These are phyloP conservation scores for Butyriboletus appendiculatus DNA, from an alignment of 1,284 basidiomycete genomes.

Conservation along the genomic window DNA sequence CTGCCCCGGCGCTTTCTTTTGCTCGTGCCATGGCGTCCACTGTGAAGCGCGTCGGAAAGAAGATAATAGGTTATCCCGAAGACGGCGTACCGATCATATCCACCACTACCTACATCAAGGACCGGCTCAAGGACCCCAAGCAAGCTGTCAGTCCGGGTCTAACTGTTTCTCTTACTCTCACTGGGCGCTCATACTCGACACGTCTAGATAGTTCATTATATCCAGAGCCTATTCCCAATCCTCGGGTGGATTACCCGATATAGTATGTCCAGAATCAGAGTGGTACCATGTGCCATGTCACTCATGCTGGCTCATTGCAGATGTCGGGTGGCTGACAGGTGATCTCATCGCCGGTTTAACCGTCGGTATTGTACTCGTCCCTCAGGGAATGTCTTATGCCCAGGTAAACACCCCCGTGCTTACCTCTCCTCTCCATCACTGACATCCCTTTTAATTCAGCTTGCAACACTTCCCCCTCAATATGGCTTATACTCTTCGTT, in stretches of 20 bases:
- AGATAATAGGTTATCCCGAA: slow-evolving; percentile 61
- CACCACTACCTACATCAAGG: slow-evolving; percentile 52
- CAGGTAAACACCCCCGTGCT: slow-evolving; percentile 41
- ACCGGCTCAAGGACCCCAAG: slow-evolving; percentile 44
- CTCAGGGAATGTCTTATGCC: slow-evolving; percentile 87
- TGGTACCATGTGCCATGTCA: too few relatives aligned
- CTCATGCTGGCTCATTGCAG: slow-evolving; percentile 35
- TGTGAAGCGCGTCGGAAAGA: slow-evolving; percentile 56
- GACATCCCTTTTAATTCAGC: slow-evolving; percentile 40
- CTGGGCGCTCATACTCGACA: slow-evolving; percentile 4
- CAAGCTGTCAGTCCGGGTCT: slow-evolving; percentile 42
- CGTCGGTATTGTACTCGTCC: slow-evolving; percentile 89
- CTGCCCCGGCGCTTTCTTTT: not conserved
- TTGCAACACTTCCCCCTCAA: slow-evolving; percentile 84
- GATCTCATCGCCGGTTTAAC: slow-evolving; percentile 90
- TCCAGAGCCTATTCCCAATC: slow-evolving; percentile 80
- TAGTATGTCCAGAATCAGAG: slow-evolving; percentile 48
- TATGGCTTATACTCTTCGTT: slow-evolving; percentile 98
- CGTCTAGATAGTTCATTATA: slow-evolving; percentile 57
- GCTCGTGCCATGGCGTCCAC: slow-evolving; percentile 41
- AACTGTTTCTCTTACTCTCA: not conserved
- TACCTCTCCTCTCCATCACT: not conserved
- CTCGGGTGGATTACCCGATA: slow-evolving; percentile 82
- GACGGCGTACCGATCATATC: slow-evolving; percentile 57
- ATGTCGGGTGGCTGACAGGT: slow-evolving; percentile 72